These are phyloP conservation scores for Amanita jacksonii DNA, from an alignment of 768 basidiomycete species.

Conservation along the genomic window DNA sequence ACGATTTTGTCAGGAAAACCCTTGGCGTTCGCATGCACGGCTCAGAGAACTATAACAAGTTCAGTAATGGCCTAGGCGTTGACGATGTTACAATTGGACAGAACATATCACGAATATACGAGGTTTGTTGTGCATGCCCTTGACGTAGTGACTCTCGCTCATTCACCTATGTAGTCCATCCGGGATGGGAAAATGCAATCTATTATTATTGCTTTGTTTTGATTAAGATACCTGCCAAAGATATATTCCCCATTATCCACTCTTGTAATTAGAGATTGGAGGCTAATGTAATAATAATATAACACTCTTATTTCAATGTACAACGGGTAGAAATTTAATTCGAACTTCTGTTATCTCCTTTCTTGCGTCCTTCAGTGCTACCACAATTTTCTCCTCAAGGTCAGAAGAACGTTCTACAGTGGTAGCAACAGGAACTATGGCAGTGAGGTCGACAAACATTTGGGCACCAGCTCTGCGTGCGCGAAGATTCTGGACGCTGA, in stretches of 20 bases:
- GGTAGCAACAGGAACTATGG: conserved; percentile 51
- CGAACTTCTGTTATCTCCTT: conserved; percentile 68
- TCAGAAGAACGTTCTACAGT: conserved; percentile 48
- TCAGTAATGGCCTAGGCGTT: conserved; percentile 32
- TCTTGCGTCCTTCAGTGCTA: conserved; percentile 42
- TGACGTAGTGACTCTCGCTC: neutral
- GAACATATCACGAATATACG: conserved; percentile 66
- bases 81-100: conserved; percentile 58
- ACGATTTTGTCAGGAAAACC: conserved; percentile 57
- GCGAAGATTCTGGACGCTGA: conserved; percentile 46
- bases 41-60: conserved; percentile 47
- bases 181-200: conserved; percentile 60
- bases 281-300: neutral
- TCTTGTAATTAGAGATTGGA: neutral
- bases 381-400: conserved; percentile 54
- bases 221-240: conserved; percentile 7
- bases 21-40: conserved; percentile 72
- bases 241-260: no score
- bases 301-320: neutral
- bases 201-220: conserved; percentile 48
- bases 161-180: conserved; percentile 33
- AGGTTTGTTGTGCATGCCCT: conserved; percentile 28
- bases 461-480: conserved; percentile 74
- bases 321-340: conserved; percentile 39
- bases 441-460: conserved; percentile 76